phyloP scores from a whole-genome alignment of 345 rosid genomes.

The Stellera chamaejasme region DNA sequence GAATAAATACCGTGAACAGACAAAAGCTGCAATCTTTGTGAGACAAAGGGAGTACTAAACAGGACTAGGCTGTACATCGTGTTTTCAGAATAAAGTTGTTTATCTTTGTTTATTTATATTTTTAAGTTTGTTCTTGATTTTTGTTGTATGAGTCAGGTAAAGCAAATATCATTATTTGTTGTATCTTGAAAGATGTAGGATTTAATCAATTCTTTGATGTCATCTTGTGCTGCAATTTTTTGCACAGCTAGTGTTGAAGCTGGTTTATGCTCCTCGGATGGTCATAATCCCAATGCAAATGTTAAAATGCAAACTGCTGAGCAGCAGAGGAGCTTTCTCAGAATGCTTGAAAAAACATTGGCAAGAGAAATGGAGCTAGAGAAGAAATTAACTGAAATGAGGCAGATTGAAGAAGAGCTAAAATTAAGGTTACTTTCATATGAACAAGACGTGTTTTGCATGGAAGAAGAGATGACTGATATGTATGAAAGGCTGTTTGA shows the following conservation, averaged over 20 bases:
- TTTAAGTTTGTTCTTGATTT: no score
- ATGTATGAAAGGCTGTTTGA: constrained; percentile 48
- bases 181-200: neutral
- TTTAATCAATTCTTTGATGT: neutral
- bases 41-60: no score
- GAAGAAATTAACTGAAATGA: constrained; percentile 66
- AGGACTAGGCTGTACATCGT: no score
- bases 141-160: neutral
- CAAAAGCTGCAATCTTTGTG: no score
- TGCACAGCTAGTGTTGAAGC: constrained; percentile 40
- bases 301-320: constrained; percentile 74
- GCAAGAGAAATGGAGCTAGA: constrained; percentile 92
- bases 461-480: constrained; percentile 62
- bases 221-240: constrained; percentile 14
- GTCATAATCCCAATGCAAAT: constrained; percentile 37
- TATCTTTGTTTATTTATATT: no score
- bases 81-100: no score
- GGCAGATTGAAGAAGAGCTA: constrained; percentile 48
- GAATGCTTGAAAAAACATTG: constrained; percentile 91
- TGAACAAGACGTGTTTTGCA: constrained; percentile 45
- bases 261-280: constrained; percentile 21
- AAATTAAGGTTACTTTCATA: constrained; percentile 38
- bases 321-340: constrained; percentile 67
- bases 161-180: constrained; percentile 1
- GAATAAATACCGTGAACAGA: no score